Base-by-base conservation (phyloP, 805 yeast genomes). In the Candida incommunis region DNA sequence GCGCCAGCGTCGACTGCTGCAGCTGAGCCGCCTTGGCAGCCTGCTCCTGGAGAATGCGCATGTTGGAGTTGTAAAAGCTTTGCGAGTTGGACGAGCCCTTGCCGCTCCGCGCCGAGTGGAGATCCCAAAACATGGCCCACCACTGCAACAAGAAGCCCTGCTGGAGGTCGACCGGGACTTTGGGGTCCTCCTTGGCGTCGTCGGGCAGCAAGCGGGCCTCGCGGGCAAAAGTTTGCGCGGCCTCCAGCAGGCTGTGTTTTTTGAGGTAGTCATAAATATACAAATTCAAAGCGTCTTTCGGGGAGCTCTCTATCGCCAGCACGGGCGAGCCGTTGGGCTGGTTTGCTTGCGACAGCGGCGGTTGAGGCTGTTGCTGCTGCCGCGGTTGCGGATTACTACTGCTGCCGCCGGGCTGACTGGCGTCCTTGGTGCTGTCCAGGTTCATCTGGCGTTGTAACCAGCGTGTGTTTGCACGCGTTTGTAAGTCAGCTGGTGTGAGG, bases 101-200 rank as follows among this genome's bases (percentile, higher is more conserved):
- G 50, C 74, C 77, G 37, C 84, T 77, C 53, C 86, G 72, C 2
- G 94, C 94, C 56, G 82, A 82, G 62, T 81, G 84, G 23, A 86
- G 79, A 59, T 87, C 96, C 96, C 96, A 88, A 59, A 87, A 88
- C 16, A 88, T 78, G 67, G 78, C 86, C 96, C 96, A 87, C 96
- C 96, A 87, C 60, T 88, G 96, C 55, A 76, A 80, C 22, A 87
- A 64, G 56, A 85, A 87, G 4, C 95, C 92, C 54, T 80, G 84
- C 0, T 94, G 92, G 2, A 94, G 81, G 56, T 86, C 92, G 72
- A 82, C 74, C 25, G 62, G 63, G 18, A 55, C 52, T 23, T 25
- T 22, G 22, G 48, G 46, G 31, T 43, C 50, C 34, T 46, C 42
- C 41, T 50, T 51, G 40, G 42, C 43, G 42, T 48, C 34, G 37